Evolutionary conservation across 2,329 filamentous ascomycete genomes (phyloP).

Genomic region (Phialocephala subalpina): DNA sequence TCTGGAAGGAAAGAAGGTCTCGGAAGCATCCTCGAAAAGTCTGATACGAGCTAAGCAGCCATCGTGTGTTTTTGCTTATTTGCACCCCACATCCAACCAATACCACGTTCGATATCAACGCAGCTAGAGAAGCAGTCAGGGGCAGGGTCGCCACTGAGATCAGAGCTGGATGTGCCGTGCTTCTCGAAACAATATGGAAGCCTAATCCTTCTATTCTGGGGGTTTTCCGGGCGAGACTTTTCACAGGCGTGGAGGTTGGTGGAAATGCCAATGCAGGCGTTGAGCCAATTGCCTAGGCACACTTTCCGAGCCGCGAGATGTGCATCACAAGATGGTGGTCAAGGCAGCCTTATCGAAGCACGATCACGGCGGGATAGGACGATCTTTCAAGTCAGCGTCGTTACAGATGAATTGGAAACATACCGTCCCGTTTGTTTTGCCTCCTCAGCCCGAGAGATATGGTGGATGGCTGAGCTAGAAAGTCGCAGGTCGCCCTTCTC

Average conservation of each 20-base stretch:
- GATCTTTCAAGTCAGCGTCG: too few relatives aligned
- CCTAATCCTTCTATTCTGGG: neutral
- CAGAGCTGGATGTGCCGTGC: neutral
- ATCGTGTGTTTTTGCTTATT: constrained; percentile 2
- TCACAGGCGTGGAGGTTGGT: neutral
- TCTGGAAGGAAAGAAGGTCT: neutral
- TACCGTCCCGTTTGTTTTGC: too few relatives aligned
- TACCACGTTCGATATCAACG: neutral
- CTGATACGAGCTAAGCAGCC: neutral
- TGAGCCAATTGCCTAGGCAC: neutral
- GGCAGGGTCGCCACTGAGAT: neutral
- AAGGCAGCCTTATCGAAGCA: neutral
- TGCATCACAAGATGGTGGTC: neutral
- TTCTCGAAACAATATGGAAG: constrained; percentile 1
- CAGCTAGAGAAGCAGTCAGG: neutral
- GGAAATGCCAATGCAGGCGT: neutral
- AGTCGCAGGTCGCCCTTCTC: too few relatives aligned
- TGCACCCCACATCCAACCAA: neutral
- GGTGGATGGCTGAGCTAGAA: too few relatives aligned
- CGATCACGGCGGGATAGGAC: too few relatives aligned
- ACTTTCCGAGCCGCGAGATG: neutral
- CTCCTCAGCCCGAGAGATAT: too few relatives aligned
- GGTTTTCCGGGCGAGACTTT: neutral
- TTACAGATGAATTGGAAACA: too few relatives aligned
- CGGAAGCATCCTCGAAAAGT: neutral